Percentiles rank a stretch among this genome's conserved stretches.
Evolutionary conservation across 179 eudicot genomes (phyloP).

Genomic region (Beta corolliflora): DNA sequence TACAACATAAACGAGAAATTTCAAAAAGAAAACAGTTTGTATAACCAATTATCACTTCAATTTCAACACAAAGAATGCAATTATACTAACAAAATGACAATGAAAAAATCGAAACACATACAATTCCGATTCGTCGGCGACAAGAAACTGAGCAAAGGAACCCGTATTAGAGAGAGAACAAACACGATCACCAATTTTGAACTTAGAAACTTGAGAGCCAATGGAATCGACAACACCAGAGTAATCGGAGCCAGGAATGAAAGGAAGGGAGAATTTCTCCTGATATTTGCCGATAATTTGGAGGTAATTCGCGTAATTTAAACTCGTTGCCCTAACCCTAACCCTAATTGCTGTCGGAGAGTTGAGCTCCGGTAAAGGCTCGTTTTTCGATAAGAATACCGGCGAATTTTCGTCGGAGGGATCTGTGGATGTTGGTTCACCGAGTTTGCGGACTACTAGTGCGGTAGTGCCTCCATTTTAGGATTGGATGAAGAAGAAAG

Average conservation of each 20-base stretch:
- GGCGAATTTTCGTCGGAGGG: constrained; percentile 47
- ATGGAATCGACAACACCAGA: constrained; percentile 73
- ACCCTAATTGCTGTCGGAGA: constrained; percentile 61
- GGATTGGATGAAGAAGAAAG: constrained; percentile 2
- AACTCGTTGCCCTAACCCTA: constrained; percentile 72
- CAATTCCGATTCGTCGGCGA: constrained; percentile 74
- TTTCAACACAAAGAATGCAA: background rate
- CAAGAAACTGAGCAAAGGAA: constrained; percentile 70
- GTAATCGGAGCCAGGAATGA: constrained; percentile 86
- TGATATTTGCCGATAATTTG: constrained; percentile 88
- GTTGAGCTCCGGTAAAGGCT: constrained; percentile 58
- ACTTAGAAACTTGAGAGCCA: constrained; percentile 55
- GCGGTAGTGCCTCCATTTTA: constrained; percentile 82
- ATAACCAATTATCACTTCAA: too few species aligned
- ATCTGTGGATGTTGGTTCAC: constrained; percentile 65
- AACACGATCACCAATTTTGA: constrained; percentile 71
- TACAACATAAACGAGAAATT: too few species aligned
- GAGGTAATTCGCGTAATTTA: constrained; percentile 86
- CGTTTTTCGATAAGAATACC: constrained; percentile 36
- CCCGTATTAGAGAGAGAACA: constrained; percentile 67
- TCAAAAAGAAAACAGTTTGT: too few species aligned
- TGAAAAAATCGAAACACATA: constrained; percentile 34
- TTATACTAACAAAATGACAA: background rate
- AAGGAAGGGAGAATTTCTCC: constrained; percentile 74
- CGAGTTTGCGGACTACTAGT: constrained; percentile 63